phyloP scores from a whole-genome alignment of 495 filamentous ascomycete species.

The Lophium mytilinum region DNA sequence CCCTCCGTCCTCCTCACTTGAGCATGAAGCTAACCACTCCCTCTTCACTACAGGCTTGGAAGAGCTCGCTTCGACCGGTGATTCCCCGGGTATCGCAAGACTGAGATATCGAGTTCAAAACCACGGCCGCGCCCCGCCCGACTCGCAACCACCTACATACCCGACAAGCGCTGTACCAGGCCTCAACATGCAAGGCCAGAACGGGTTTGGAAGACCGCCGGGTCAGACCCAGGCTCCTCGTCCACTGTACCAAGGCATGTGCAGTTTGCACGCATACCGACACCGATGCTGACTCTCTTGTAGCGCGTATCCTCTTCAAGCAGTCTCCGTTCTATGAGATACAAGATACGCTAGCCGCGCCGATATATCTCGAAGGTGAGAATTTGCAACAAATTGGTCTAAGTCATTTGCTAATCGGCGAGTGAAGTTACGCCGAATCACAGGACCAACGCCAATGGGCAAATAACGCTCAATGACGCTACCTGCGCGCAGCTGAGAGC shows the following conservation, averaged over 20 bases:
- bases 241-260: neutral
- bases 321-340: constrained; percentile 34
- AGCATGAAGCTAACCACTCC: constrained; percentile 17
- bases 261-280: too few species aligned
- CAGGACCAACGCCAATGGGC: constrained; percentile 45
- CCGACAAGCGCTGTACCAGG: constrained; percentile 1
- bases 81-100: constrained; percentile 10
- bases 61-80: neutral
- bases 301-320: constrained; percentile 24
- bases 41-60: constrained; percentile 12
- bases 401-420: neutral
- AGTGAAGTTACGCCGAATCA: constrained; percentile 38
- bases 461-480: constrained; percentile 45
- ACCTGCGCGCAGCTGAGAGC: constrained; percentile 41
- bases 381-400: neutral
- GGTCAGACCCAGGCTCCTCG: neutral
- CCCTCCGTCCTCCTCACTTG: constrained; percentile 14
- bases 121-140: constrained; percentile 13
- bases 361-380: constrained; percentile 29
- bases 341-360: constrained; percentile 20
- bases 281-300: neutral
- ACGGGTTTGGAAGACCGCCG: constrained; percentile 1
- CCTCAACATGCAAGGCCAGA: neutral
- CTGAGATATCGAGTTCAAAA: constrained; percentile 19
- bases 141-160: neutral